These are phyloP conservation scores for Macrotyloma uniflorum DNA, from an alignment of 306 rosid genomes.

Conservation along the genomic window DNA sequence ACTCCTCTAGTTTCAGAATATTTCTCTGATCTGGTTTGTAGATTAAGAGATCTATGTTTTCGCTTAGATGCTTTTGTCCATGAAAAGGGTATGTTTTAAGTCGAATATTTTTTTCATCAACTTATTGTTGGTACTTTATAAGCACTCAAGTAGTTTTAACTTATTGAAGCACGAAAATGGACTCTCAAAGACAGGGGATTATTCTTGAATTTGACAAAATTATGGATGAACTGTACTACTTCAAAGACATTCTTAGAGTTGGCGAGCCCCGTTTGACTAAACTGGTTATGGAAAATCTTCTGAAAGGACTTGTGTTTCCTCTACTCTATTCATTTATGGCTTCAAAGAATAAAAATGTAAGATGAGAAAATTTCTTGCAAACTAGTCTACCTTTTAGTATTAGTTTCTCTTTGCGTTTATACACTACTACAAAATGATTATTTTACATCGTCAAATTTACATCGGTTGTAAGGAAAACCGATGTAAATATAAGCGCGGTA, in stretches of 20 bases:
- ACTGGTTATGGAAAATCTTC: conserved; percentile 64
- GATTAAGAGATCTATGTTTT: conserved; percentile 61
- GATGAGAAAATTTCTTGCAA: conserved; percentile 43
- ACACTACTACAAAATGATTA: no score
- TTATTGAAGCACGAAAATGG: conserved; percentile 58
- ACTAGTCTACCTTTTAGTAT: conserved; percentile 28
- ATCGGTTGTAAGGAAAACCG: no score
- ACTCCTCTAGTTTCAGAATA: conserved; percentile 79
- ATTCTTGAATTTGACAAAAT: conserved; percentile 69
- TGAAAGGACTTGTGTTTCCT: conserved; percentile 68
- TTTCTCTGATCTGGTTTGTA: conserved; percentile 72
- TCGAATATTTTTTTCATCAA: background rate
- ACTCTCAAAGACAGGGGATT: conserved; percentile 49
- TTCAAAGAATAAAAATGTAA: conserved; percentile 58
- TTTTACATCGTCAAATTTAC: no score
- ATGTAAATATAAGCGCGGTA: no score
- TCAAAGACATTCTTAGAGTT: conserved; percentile 67
- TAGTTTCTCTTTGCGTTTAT: conserved; percentile 16
- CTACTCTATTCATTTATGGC: conserved; percentile 56
- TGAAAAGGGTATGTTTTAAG: conserved; percentile 55
- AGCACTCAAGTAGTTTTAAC: conserved; percentile 2
- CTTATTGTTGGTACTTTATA: conserved; percentile 5
- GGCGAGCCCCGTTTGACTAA: conserved; percentile 57
- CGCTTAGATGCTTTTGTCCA: conserved; percentile 56
- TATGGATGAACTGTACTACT: conserved; percentile 72